Evolutionary conservation across 2,329 filamentous ascomycete genomes (phyloP).

Genomic region (Blastomyces silverae): DNA sequence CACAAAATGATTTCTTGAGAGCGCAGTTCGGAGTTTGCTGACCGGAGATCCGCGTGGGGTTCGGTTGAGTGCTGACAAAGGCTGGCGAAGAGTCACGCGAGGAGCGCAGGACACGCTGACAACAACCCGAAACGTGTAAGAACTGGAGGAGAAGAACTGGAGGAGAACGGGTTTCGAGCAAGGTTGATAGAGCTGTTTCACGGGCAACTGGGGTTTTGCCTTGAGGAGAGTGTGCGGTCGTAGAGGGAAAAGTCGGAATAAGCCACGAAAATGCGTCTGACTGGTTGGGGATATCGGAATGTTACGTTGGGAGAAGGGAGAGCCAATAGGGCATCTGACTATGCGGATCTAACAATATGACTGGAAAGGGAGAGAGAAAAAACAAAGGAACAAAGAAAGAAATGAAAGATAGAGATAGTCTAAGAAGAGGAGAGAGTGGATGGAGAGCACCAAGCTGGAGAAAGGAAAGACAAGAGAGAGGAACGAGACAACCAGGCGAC

Average conservation of each 20-base stretch:
- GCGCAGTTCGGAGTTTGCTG: not conserved
- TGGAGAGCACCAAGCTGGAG: not conserved
- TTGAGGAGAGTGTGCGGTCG: not conserved
- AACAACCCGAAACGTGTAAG: not conserved
- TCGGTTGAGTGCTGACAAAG: conserved; percentile 5
- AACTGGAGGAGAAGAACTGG: not conserved
- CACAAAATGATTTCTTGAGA: not conserved
- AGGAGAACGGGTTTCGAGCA: not conserved
- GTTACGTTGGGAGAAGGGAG: not conserved
- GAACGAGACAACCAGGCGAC: not conserved
- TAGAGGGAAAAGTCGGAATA: not conserved
- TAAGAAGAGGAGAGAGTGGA: not conserved
- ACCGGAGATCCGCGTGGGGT: not conserved
- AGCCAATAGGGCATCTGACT: not conserved
- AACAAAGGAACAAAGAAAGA: not conserved
- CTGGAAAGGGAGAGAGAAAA: not conserved
- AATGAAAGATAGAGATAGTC: not conserved
- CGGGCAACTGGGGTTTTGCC: not conserved
- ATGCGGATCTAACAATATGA: not conserved
- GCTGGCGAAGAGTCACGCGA: not conserved
- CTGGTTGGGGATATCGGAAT: not conserved
- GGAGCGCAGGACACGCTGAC: not conserved
- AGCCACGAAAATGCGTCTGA: not conserved
- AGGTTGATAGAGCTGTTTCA: not conserved
- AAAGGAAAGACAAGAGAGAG: not conserved